These are phyloP conservation scores for Mrakia hoshinonis DNA, from an alignment of 768 basidiomycete species.

Conservation along the genomic window DNA sequence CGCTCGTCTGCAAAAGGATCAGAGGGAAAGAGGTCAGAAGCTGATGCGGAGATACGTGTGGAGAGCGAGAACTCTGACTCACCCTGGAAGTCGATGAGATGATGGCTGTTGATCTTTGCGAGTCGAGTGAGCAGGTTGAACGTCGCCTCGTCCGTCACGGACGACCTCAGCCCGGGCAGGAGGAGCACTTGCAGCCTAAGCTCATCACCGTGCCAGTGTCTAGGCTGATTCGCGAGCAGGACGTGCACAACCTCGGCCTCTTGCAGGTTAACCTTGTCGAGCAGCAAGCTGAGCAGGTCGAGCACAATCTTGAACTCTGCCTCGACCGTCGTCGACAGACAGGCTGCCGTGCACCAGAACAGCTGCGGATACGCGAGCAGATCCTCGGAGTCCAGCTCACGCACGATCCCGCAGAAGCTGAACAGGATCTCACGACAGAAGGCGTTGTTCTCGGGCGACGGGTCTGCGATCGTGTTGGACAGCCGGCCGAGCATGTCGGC, in stretches of 20 bases:
- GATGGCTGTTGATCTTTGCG: slow-evolving; percentile 52
- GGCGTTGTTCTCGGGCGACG: slow-evolving; percentile 65
- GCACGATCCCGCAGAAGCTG: slow-evolving; percentile 51
- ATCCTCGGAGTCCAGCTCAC: slow-evolving; percentile 52
- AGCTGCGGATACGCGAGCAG: slow-evolving; percentile 61
- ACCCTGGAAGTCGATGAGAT: slow-evolving; percentile 52
- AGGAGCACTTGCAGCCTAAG: slow-evolving; percentile 61
- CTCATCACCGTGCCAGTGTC: slow-evolving; percentile 57
- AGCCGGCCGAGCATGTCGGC: slow-evolving; percentile 71
- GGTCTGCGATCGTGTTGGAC: slow-evolving; percentile 69
- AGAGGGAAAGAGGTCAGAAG: slow-evolving; percentile 8
- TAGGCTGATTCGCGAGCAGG: slow-evolving; percentile 59
- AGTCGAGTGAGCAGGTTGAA: slow-evolving; percentile 61
- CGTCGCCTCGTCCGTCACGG: slow-evolving; percentile 56
- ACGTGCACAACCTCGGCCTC: slow-evolving; percentile 59
- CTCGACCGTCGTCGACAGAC: slow-evolving; percentile 72
- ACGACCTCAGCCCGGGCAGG: slow-evolving; percentile 70
- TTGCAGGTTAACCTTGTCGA: slow-evolving; percentile 62
- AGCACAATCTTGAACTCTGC: slow-evolving; percentile 64
- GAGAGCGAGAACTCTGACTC: not conserved
- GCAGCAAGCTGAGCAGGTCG: slow-evolving; percentile 55
- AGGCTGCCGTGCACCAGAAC: slow-evolving; percentile 78
- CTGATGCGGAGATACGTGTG: too few species aligned
- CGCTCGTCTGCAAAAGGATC: slow-evolving; percentile 30
- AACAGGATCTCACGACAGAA: slow-evolving; percentile 76